Conservation (phyloP, 176 grass and related monocot genomes). For the Raddia guianensis region DNA sequence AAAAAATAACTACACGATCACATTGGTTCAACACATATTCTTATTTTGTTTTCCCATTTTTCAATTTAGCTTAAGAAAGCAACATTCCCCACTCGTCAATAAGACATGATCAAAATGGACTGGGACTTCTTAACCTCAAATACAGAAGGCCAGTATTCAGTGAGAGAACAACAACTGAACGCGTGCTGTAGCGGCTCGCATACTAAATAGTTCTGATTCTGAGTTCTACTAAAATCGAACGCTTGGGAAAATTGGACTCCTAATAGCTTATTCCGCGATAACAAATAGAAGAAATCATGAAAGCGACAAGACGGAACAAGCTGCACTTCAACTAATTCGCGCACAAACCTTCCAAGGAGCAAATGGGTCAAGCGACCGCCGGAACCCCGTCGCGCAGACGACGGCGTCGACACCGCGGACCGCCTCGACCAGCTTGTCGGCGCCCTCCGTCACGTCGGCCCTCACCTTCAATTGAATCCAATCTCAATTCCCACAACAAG, state of each 20-base stretch:
- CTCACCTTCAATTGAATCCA: constrained; percentile 47
- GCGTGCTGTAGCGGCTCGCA: neutral
- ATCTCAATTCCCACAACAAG: neutral
- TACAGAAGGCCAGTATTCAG: neutral
- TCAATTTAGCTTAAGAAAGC: neutral
- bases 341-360: constrained; percentile 73
- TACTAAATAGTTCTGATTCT: neutral
- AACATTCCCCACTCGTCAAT: neutral
- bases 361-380: constrained; percentile 63
- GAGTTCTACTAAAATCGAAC: constrained; percentile 6
- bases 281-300: neutral
- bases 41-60: neutral
- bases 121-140: neutral
- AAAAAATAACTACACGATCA: neutral
- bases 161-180: neutral
- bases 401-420: constrained; percentile 63
- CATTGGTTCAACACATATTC: neutral
- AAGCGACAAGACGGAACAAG: neutral
- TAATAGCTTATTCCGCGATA: neutral
- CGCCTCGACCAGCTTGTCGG: constrained; percentile 51
- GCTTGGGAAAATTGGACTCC: neutral
- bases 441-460: constrained; percentile 65
- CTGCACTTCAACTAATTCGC: neutral
- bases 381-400: constrained; percentile 66
- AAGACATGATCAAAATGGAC: neutral